These are phyloP conservation scores for Alternaria sp. DNA, from an alignment of 2,329 filamentous ascomycete species.

Conservation along the genomic window DNA sequence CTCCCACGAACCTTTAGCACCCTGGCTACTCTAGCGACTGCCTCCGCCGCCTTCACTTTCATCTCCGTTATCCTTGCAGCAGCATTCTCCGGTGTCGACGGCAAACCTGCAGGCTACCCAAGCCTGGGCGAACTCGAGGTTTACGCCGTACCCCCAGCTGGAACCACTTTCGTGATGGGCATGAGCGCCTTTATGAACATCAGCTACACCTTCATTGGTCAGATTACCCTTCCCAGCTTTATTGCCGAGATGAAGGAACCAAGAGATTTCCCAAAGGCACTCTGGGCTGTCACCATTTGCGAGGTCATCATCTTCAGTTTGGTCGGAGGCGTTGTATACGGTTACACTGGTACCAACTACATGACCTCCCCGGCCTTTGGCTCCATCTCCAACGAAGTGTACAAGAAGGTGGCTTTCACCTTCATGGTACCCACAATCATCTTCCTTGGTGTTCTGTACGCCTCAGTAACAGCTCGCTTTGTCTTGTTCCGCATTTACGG, in stretches of 20 bases:
- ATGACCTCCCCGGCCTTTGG: constrained; percentile 88
- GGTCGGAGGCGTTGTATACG: constrained; percentile 82
- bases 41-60: constrained; percentile 88
- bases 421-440: constrained; percentile 97
- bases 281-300: constrained; percentile 88
- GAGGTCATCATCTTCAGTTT: constrained; percentile 87
- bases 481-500: constrained; percentile 88
- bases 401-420: constrained; percentile 88
- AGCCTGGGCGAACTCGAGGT: constrained; percentile 69
- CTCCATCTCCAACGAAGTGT: constrained; percentile 74
- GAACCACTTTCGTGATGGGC: constrained; percentile 81
- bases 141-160: constrained; percentile 69
- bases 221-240: constrained; percentile 92
- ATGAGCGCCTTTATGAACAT: constrained; percentile 95
- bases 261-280: constrained; percentile 88
- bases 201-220: constrained; percentile 94
- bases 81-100: constrained; percentile 80
- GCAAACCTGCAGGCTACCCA: constrained; percentile 72
- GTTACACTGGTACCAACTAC: constrained; percentile 89
- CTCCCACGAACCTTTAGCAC: constrained; percentile 85
- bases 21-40: constrained; percentile 79
- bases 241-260: constrained; percentile 90
- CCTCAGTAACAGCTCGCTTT: constrained; percentile 88
- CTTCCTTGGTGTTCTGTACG: constrained; percentile 90
- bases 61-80: constrained; percentile 84